phyloP scores from a whole-genome alignment of 164 flowering plant species.

The Chimonanthus praecox region DNA sequence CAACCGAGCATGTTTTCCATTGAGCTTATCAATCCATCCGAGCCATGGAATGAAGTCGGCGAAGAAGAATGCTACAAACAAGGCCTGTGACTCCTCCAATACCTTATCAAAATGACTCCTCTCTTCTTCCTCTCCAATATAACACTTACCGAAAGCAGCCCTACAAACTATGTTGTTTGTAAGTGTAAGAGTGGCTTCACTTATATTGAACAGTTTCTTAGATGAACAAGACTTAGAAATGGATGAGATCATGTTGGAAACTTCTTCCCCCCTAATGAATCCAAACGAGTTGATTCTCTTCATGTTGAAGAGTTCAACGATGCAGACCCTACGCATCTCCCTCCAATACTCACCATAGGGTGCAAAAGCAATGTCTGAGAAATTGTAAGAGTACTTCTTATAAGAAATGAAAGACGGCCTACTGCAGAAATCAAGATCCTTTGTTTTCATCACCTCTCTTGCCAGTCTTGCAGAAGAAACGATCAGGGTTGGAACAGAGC shows the following conservation, averaged over 20 bases:
- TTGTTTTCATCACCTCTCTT: conserved; percentile 1
- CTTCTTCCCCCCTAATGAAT: conserved; percentile 2
- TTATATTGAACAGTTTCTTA: neutral
- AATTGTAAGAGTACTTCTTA: neutral
- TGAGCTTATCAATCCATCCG: conserved; percentile 3
- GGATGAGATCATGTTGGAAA: neutral
- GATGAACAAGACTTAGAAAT: neutral
- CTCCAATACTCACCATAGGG: conserved; percentile 5
- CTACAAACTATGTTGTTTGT: conserved; percentile 3
- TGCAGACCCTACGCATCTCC: neutral
- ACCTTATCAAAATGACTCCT: conserved; percentile 25
- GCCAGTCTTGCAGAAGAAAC: conserved; percentile 5
- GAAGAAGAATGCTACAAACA: conserved; percentile 42
- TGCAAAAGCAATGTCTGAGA: neutral
- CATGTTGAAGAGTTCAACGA: neutral
- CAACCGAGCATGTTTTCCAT: neutral
- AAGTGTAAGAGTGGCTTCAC: neutral
- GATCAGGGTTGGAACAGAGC: conserved; percentile 1
- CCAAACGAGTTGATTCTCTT: conserved; percentile 5
- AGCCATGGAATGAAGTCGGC: conserved; percentile 3
- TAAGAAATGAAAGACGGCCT: neutral
- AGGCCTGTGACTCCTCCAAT: conserved; percentile 37
- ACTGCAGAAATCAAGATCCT: conserved; percentile 8
- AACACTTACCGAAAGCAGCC: conserved; percentile 6
- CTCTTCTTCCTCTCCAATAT: neutral